These are phyloP conservation scores for Paraphoma chrysanthemicola DNA, from an alignment of 2,329 filamentous ascomycete species.

Conservation along the genomic window DNA sequence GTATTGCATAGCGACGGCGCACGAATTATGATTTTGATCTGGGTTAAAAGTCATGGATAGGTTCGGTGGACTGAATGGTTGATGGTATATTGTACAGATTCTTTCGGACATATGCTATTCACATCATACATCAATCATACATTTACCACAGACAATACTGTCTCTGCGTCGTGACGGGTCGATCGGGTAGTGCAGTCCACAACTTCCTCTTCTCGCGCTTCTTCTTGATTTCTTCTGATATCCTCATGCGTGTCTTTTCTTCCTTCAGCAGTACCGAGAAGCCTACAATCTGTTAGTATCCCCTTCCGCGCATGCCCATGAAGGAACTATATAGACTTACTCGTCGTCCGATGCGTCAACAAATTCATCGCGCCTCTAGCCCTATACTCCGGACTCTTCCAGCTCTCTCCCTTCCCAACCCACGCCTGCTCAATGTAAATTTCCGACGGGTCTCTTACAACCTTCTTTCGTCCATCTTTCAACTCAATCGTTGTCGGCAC, in stretches of 20 bases:
- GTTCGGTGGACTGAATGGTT: slow-evolving; percentile 23
- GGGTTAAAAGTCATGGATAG: not conserved
- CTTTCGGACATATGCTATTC: slow-evolving; percentile 4
- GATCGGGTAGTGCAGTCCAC: slow-evolving; percentile 88
- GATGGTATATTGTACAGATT: slow-evolving; percentile 29
- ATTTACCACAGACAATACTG: slow-evolving; percentile 90
- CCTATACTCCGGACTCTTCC: slow-evolving; percentile 69
- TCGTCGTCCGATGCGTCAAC: slow-evolving; percentile 75
- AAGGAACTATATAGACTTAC: no score
- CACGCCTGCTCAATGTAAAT: slow-evolving; percentile 94
- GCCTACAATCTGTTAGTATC: slow-evolving; percentile 55
- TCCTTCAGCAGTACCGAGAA: slow-evolving; percentile 88
- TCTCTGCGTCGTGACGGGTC: slow-evolving; percentile 81
- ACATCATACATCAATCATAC: slow-evolving; percentile 1
- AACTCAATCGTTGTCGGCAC: slow-evolving; percentile 68
- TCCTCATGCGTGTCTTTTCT: slow-evolving; percentile 84
- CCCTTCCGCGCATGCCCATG: no score
- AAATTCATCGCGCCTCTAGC: slow-evolving; percentile 75
- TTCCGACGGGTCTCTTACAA: slow-evolving; percentile 74
- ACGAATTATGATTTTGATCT: slow-evolving; percentile 1
- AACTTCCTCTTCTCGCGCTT: slow-evolving; percentile 78
- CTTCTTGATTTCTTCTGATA: slow-evolving; percentile 77
- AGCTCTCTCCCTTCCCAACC: slow-evolving; percentile 73
- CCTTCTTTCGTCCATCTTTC: slow-evolving; percentile 76
- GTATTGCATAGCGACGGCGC: slow-evolving; percentile 50